phyloP scores from a whole-genome alignment of 2,329 filamentous ascomycete genomes.

The Lecanicillium sp. region DNA sequence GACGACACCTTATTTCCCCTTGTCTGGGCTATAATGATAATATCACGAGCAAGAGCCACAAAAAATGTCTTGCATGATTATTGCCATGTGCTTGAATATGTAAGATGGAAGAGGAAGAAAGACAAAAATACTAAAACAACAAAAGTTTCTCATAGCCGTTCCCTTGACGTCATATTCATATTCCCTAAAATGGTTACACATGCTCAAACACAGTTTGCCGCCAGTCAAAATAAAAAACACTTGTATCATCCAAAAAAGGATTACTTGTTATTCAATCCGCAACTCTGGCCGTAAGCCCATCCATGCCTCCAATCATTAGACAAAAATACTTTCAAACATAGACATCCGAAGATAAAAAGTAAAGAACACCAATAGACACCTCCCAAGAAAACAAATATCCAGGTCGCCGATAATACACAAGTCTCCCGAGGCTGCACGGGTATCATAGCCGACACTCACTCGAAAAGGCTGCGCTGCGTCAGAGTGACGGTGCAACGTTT shows the following conservation, averaged over 20 bases:
- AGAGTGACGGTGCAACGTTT: neutral
- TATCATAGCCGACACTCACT: slow-evolving; percentile 8
- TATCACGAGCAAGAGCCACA: too few relatives aligned
- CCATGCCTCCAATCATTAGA: slow-evolving; percentile 10
- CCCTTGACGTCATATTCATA: neutral
- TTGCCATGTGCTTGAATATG: neutral
- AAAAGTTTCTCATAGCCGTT: neutral
- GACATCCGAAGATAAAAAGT: slow-evolving; percentile 8
- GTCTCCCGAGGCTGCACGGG: slow-evolving; percentile 2
- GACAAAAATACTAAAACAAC: neutral
- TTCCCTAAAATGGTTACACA: neutral
- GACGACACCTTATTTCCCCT: too few relatives aligned
- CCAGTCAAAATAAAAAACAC: too few relatives aligned
- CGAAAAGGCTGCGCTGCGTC: neutral
- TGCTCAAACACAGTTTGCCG: too few relatives aligned
- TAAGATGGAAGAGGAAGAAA: neutral
- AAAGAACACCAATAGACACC: neutral
- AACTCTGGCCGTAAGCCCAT: neutral
- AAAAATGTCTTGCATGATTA: neutral
- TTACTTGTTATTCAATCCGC: slow-evolving; percentile 4
- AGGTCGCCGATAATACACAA: slow-evolving; percentile 12
- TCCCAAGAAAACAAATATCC: slow-evolving; percentile 4
- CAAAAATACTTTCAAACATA: slow-evolving; percentile 11
- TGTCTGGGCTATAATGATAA: too few relatives aligned
- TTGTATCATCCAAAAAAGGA: slow-evolving; percentile 3